phyloP scores from a whole-genome alignment of 163 green algal genomes.

The Scenedesmus sp. region DNA sequence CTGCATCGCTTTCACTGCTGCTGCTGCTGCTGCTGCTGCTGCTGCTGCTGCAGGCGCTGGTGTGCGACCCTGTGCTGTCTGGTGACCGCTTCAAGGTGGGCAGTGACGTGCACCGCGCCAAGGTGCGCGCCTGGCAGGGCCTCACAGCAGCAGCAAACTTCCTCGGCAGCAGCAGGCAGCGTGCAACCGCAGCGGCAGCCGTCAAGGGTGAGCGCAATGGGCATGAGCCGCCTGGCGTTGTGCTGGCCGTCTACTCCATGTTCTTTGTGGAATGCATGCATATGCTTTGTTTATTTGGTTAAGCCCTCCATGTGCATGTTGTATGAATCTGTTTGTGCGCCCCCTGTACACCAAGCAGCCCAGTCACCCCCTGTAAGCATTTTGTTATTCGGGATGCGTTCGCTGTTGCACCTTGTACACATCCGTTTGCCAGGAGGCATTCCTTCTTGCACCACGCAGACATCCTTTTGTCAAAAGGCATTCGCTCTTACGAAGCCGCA shows the following conservation, averaged over 20 bases:
- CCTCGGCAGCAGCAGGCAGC: conserved; percentile 27
- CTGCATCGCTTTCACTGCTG: background rate
- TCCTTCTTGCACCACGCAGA: no score
- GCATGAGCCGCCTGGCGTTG: background rate
- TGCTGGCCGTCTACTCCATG: no score
- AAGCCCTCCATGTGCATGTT: no score
- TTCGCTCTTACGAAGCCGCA: background rate
- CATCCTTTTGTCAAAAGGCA: no score
- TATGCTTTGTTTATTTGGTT: no score
- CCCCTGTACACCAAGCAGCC: no score
- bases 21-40: background rate
- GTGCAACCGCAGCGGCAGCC: background rate
- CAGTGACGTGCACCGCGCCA: conserved; percentile 30
- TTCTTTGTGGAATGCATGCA: no score
- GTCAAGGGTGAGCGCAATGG: background rate
- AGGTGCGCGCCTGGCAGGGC: conserved; percentile 47
- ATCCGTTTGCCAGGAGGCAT: no score
- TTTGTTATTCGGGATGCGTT: no score
- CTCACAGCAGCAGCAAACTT: conserved; percentile 28
- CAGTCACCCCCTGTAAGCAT: no score
- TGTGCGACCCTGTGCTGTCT: conserved; percentile 20
- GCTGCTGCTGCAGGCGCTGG: background rate
- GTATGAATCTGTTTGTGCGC: no score
- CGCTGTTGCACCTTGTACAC: no score
- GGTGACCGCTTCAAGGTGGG: conserved; percentile 47